Evolutionary conservation across 306 rosid genomes (phyloP), one percentile per base, ranked within the genome.

Genomic region (Erythrophleum fordii): DNA sequence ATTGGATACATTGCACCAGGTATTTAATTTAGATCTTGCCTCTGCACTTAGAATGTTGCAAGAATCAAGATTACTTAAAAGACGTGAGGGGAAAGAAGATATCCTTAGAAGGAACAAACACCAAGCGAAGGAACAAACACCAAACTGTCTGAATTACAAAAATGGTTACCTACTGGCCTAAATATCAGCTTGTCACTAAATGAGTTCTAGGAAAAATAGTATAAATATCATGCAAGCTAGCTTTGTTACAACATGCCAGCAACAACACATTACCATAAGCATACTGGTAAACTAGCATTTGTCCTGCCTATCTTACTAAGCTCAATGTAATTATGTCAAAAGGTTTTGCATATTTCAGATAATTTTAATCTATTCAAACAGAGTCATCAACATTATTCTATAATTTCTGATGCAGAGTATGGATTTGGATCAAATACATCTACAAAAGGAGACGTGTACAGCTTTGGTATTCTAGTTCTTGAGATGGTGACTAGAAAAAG

Each of bases 1-100:
- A 83, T 83, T 23, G 93, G 94, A 76, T 90, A 92, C 82, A 90
- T 89, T 49, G 94, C 91, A 68, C 97, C 94, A 85, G 94, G 94
- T 92, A 83, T 18, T 70, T 25, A 6, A 60, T 52, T 46, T 66
- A 42, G 61, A 62, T 20, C 17, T 70, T 68, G 31, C 48, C 34
- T 77, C 31, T 53, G 72, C 10, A 51, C 1, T 18, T 12, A 34
- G 16, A 18, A 62, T 41, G 42, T 41, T 41, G 22, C 42, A 45
- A 66, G 35, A 26, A 17, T n/a, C 52, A 70, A 65, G 46, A 26
- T 22, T 26, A 25, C 23, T 39, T 34, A 0, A 31, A 73, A 66
- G 11, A 7, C 29, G 25, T 13, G 18, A 7, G 37, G 6, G 20
- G 39, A 6, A 1, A 6, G 29, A 45, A 13, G n/a, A 59, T 61